A percentile compares a stretch with the other conserved stretches of the same genome.
These are phyloP conservation scores for Angophora floribunda DNA, from an alignment of 345 rosid species.

Conservation along the genomic window DNA sequence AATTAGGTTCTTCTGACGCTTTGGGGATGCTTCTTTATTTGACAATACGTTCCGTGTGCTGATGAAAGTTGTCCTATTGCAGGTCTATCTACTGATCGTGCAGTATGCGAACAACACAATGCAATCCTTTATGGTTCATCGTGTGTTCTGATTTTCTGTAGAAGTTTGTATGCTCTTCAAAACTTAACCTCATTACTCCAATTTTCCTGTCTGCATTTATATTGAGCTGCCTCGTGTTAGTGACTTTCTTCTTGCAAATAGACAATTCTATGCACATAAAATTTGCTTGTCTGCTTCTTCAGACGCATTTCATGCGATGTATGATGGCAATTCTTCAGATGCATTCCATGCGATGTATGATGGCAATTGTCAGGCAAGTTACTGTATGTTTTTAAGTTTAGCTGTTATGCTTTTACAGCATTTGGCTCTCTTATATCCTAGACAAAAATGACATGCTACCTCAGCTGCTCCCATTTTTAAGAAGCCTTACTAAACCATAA, in stretches of 20 bases:
- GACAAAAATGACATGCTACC: neutral
- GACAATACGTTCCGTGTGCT: neutral
- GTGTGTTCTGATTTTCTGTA: neutral
- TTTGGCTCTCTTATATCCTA: neutral
- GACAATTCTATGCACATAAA: conserved; percentile 78
- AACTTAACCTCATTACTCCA: neutral
- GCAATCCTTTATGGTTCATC: neutral
- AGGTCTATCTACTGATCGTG: neutral
- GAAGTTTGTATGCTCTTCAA: neutral
- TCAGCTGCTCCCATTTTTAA: neutral
- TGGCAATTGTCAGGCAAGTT: conserved; percentile 88
- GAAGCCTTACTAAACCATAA: neutral
- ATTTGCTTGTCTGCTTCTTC: conserved; percentile 88
- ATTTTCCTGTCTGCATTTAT: neutral
- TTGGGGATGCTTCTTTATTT: neutral
- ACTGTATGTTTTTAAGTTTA: neutral
- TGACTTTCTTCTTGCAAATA: conserved; percentile 37
- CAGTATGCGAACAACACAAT: neutral
- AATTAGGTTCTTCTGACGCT: neutral
- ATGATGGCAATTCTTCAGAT: conserved; percentile 97
- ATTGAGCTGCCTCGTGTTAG: neutral
- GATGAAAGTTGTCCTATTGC: neutral
- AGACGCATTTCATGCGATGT: conserved; percentile 97
- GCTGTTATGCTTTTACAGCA: neutral
- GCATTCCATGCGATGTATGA: conserved; percentile 98